phyloP scores from a whole-genome alignment of 1,284 basidiomycete genomes.

The Ustilago loliicola region DNA sequence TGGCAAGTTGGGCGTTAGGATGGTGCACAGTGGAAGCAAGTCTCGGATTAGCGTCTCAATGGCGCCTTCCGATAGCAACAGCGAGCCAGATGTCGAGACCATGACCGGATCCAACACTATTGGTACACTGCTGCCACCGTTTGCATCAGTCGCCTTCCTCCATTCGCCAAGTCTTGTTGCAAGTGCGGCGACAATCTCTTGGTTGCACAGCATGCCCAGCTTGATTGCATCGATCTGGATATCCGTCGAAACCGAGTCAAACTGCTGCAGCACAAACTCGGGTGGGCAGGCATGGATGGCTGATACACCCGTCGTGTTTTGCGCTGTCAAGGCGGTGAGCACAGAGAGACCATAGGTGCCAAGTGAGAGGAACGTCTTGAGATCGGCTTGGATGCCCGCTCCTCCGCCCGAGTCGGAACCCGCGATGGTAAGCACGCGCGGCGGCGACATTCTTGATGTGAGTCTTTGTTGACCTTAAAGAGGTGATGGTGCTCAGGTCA shows the following conservation, averaged over 20 bases:
- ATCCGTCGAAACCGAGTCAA: conserved; percentile 82
- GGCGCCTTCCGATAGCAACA: conserved; percentile 79
- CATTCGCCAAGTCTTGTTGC: conserved; percentile 48
- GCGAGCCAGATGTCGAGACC: conserved; percentile 91
- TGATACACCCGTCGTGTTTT: conserved; percentile 88
- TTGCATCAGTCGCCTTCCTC: conserved; percentile 12
- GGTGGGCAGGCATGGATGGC: conserved; percentile 71
- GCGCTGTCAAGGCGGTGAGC: conserved; percentile 89
- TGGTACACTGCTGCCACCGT: conserved; percentile 34
- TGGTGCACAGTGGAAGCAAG: conserved; percentile 79
- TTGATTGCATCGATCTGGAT: conserved; percentile 83
- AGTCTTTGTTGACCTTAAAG: background rate
- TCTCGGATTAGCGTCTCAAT: conserved; percentile 76
- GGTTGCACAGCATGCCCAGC: conserved; percentile 84
- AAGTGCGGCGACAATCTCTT: conserved; percentile 71
- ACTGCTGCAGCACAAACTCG: conserved; percentile 73
- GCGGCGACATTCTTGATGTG: conserved; percentile 48
- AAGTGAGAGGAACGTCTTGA: conserved; percentile 81
- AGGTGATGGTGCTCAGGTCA: background rate
- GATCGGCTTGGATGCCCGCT: conserved; percentile 86
- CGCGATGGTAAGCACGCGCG: conserved; percentile 79
- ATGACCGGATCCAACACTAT: conserved; percentile 79
- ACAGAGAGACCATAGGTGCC: conserved; percentile 88
- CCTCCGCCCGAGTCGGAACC: conserved; percentile 90
- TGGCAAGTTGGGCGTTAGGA: conserved; percentile 89